Conservation (phyloP, 495 filamentous ascomycete species). For the Venustampulla echinocandica region DNA sequence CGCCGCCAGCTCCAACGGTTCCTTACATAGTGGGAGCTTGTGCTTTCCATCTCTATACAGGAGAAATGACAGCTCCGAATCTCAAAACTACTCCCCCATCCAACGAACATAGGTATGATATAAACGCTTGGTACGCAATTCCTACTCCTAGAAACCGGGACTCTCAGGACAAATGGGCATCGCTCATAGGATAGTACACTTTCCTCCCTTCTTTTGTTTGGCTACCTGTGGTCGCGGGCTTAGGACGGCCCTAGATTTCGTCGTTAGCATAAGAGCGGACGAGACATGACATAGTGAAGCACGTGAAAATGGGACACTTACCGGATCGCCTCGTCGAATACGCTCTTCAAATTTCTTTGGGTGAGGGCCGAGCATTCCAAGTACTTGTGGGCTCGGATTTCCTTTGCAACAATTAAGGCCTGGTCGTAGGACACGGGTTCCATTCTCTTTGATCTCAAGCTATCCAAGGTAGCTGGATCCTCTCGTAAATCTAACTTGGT, state of each 20-base stretch:
- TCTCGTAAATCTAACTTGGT: conserved; percentile 96
- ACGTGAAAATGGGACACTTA: conserved; percentile 35
- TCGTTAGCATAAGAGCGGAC: not conserved
- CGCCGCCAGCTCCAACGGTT: too few species aligned
- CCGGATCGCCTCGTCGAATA: conserved; percentile 97
- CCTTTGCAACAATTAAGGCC: conserved; percentile 74
- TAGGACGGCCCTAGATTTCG: conserved; percentile 48
- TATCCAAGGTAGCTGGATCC: conserved; percentile 69
- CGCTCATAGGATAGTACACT: conserved; percentile 71
- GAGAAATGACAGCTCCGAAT: conserved; percentile 15
- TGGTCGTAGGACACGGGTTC: conserved; percentile 85
- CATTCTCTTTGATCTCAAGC: conserved; percentile 79
- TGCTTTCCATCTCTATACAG: conserved; percentile 19
- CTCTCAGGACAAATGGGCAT: too few species aligned
- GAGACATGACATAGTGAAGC: not conserved
- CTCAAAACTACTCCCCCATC: not conserved
- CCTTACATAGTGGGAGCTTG: conserved; percentile 14
- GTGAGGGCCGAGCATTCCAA: conserved; percentile 97
- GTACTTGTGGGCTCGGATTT: conserved; percentile 91
- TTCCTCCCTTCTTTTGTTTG: conserved; percentile 53
- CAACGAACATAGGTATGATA: conserved; percentile 8
- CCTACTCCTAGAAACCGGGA: not conserved
- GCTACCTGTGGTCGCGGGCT: conserved; percentile 44
- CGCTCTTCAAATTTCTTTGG: conserved; percentile 90
- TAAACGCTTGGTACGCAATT: conserved; percentile 3